Evolutionary conservation across 1,284 basidiomycete genomes (phyloP).

Genomic region (Kwoniella shivajii): DNA sequence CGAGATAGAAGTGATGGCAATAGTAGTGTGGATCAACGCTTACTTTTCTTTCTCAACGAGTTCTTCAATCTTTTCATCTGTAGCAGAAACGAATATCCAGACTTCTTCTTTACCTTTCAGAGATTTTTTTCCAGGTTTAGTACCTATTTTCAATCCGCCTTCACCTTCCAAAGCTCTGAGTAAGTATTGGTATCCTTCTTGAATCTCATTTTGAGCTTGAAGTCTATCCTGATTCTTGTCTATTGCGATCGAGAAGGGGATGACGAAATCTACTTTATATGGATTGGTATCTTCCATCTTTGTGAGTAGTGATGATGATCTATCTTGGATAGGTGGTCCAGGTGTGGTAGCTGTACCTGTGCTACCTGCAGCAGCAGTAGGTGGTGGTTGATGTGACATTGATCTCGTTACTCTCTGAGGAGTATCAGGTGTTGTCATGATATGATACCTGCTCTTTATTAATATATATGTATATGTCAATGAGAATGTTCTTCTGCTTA

Average conservation of each 20-base stretch:
- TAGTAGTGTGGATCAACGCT: conserved; percentile 32
- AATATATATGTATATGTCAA: neutral
- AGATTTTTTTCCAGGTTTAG: conserved; percentile 19
- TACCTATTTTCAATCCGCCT: conserved; percentile 44
- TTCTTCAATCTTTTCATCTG: conserved; percentile 63
- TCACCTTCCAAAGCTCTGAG: conserved; percentile 41
- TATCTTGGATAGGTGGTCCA: conserved; percentile 34
- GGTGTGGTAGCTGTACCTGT: conserved; percentile 29
- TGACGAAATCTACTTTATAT: conserved; percentile 49
- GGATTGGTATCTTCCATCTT: conserved; percentile 33
- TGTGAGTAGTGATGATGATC: conserved; percentile 15
- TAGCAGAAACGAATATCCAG: conserved; percentile 76
- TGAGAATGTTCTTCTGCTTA: too few species aligned
- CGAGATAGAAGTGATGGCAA: neutral
- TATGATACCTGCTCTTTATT: neutral
- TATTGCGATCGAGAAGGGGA: conserved; percentile 37
- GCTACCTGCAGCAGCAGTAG: conserved; percentile 3
- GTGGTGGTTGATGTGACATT: conserved; percentile 28
- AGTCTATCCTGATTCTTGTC: conserved; percentile 17
- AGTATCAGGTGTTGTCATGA: conserved; percentile 15
- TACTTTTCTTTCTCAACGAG: conserved; percentile 76
- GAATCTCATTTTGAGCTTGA: conserved; percentile 31
- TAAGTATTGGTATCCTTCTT: conserved; percentile 41
- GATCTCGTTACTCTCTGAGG: conserved; percentile 33
- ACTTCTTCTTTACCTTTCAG: conserved; percentile 65